Conservation (phyloP, 2,329 filamentous ascomycete genomes). For the Alternaria sp. region DNA sequence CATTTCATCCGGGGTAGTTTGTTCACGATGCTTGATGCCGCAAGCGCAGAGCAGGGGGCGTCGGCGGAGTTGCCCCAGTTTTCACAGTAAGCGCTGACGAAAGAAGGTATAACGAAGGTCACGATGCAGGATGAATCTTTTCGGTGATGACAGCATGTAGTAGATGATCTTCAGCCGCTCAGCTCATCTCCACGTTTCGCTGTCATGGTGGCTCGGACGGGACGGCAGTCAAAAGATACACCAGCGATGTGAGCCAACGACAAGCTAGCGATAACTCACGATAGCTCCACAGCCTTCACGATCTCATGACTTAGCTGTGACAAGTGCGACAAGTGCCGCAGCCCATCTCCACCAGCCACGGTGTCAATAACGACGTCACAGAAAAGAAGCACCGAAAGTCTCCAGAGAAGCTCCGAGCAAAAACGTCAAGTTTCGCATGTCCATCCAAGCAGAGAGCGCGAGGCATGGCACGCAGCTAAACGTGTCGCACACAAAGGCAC, state of each 20-base stretch:
- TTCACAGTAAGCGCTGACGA: not conserved
- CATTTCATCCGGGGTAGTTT: not conserved
- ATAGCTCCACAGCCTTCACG: conserved; percentile 15
- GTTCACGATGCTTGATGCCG: not conserved
- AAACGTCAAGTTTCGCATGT: conserved; percentile 4
- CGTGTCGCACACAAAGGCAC: conserved; percentile 6
- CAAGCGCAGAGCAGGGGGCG: not conserved
- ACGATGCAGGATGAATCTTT: conserved; percentile 3
- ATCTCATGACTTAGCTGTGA: conserved; percentile 12
- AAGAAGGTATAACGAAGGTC: not conserved
- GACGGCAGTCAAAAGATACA: conserved; percentile 8
- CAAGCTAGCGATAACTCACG: conserved; percentile 16
- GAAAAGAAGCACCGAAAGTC: conserved; percentile 5
- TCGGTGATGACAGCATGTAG: not conserved
- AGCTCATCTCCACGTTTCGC: conserved; percentile 9
- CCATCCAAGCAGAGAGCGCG: conserved; percentile 11
- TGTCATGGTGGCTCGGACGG: conserved; percentile 12
- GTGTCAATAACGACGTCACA: conserved; percentile 8
- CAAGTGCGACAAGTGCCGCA: not conserved
- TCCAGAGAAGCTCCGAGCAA: conserved; percentile 12
- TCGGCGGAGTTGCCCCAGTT: not conserved
- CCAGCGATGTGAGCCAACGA: conserved; percentile 2
- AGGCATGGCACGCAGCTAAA: conserved; percentile 16
- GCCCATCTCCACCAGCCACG: not conserved
- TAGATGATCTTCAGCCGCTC: not conserved